Evolutionary conservation across 2,329 filamentous ascomycete species (phyloP), one percentile per base, ranked within the genome.

Genomic region (Claviceps digitariae): DNA sequence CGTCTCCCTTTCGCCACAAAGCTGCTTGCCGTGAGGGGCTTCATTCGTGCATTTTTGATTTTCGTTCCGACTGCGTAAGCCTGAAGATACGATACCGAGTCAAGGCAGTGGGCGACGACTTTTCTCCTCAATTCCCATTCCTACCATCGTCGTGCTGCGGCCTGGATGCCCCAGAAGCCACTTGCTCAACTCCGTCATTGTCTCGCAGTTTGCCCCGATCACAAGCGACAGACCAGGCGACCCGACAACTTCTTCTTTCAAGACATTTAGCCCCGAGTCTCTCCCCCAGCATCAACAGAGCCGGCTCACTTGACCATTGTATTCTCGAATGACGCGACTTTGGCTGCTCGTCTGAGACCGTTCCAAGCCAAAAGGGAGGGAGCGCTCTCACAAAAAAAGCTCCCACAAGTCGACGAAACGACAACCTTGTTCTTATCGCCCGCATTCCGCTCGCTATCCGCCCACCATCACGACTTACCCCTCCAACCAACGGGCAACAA

Each of bases 271-370:
- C 3, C 46, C 4, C 15, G 23, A 34, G 15, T 47, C 17, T 49
- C 50, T 46, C 23, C 25, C 25, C 38, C 21, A 13, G 44, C 25
- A 43, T 38, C 41, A 10, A 49, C 40, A 43, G 9, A 49, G 21
- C 23, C 31, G 38, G 36, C 52, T 52, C 52, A 50, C 43, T 34
- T 41, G 38, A 41, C n/a, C 51, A n/a, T 52, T 54, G 51, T 45
- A 52, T 51, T 50, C 48, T 55, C 53, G 56, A 47, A 55, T 50
- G 53, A 57, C 55, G 54, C 57, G 52, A 56, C 47, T 21, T 25
- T 25, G n/a, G 31, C 4, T 41, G n/a, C 43, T 40, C 49, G 20
- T 54, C 51, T 54, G 54, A 59, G 56, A 56, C 56, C 53, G 41
- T 48, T 52, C 46, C 48, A 48, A 49, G 20, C 51, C 47, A 45